Base-by-base conservation (phyloP, 257 asterid species). In the Nicotiana undulata region DNA sequence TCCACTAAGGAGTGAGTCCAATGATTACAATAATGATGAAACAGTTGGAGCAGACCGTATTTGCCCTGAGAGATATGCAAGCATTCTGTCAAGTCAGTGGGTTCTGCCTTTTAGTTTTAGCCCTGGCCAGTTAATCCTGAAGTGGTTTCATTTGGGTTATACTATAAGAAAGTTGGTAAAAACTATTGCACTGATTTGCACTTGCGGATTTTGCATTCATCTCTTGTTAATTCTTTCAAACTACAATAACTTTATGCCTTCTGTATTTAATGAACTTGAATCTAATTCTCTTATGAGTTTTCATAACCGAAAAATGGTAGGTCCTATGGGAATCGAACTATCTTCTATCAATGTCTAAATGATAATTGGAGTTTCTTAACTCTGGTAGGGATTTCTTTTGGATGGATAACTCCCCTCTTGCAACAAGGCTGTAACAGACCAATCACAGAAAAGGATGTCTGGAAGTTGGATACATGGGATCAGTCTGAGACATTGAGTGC, bases 351-450 rank as follows among this genome's bases (percentile, higher is more conserved):
- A 20, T 44, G 46, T 59, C 77, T 46, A 46, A 72, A 22, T 72
- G 20, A 72, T 72, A 24, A 44, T 72, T 72, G 77, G 34, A 44
- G 60, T 72, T 72, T 5, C 60, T 72, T 22, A 22, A 72, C 34
- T 44, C n/a, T 72, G 60, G 44, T 74, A 92, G 97, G 85, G 82
- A 89, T 93, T 79, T 88, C 86, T 86, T 91, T 94, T 82, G 85
- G 90, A 68, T 94, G 98, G 98, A 89, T 93, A 92, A 93, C 92
- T 77, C 97, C 98, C 83, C 91, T 94, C 56, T 91, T 94, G 98
- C 86, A 78, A 81, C 92, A 83, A 88, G 97, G 98, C 70, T 91
- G 88, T 80, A 89, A 75, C 86, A 88, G 85, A 82, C 98, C 97
- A 83, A 89, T 94, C 77, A 90, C 93, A 0, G 97, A 89, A 74